These are phyloP conservation scores for Penicillium freii DNA, from an alignment of 2,329 filamentous ascomycete species.

Conservation along the genomic window DNA sequence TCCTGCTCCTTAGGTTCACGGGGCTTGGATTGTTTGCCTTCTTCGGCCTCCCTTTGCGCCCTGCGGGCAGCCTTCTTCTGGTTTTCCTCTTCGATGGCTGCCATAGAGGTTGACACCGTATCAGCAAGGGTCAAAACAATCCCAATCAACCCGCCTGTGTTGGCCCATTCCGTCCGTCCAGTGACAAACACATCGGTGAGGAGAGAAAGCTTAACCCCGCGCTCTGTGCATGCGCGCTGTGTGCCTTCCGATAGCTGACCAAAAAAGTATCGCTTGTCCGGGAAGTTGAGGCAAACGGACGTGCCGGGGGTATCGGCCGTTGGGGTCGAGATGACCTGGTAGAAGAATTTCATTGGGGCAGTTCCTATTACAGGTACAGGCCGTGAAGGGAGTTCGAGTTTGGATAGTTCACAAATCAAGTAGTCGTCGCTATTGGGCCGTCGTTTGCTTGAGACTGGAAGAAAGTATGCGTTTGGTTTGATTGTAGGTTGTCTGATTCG, in stretches of 20 bases:
- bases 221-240: conserved; percentile 71
- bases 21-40: conserved; percentile 8
- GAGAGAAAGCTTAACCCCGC: conserved; percentile 63
- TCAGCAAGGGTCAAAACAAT: conserved; percentile 83
- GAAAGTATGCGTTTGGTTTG: conserved; percentile 6
- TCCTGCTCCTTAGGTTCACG: conserved; percentile 22
- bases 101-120: conserved; percentile 45
- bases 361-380: not conserved
- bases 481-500: conserved; percentile 8
- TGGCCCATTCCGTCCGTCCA: conserved; percentile 72
- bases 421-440: conserved; percentile 12
- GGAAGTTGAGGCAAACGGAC: conserved; percentile 73
- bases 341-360: conserved; percentile 65
- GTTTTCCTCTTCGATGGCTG: conserved; percentile 48
- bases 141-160: conserved; percentile 77
- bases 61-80: conserved; percentile 36
- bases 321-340: conserved; percentile 76
- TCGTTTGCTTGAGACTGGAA: not conserved
- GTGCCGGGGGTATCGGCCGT: conserved; percentile 86
- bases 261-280: conserved; percentile 79
- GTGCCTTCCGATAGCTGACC: conserved; percentile 80
- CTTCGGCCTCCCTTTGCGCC: not conserved
- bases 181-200: conserved; percentile 79
- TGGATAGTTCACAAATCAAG: conserved; percentile 25
- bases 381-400: conserved; percentile 8